Conservation (phyloP, 352 stramenopile species). For the Plasmopara muralis region DNA sequence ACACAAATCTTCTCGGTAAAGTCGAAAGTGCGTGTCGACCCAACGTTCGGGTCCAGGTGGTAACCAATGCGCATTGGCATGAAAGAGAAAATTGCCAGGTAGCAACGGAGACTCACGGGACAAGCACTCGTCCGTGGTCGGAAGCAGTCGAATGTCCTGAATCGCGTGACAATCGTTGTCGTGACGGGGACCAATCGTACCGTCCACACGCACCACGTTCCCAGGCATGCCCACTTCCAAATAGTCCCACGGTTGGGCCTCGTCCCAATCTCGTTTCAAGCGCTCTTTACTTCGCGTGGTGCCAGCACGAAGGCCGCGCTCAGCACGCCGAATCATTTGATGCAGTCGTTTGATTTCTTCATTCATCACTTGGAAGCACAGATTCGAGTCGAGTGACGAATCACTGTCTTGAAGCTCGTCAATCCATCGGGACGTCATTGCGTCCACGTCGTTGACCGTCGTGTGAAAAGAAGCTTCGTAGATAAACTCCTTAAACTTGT, state of each 20-base stretch:
- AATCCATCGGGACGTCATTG: conserved; percentile 25
- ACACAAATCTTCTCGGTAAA: conserved; percentile 40
- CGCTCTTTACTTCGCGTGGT: conserved; percentile 8
- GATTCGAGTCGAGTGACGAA: conserved; percentile 16
- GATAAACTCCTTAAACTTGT: conserved; percentile 44
- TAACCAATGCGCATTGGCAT: conserved; percentile 35
- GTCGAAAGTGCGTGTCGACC: conserved; percentile 40
- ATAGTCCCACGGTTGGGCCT: conserved; percentile 21
- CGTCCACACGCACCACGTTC: conserved; percentile 13
- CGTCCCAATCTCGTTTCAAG: neutral
- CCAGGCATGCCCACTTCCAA: conserved; percentile 22
- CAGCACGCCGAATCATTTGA: conserved; percentile 23
- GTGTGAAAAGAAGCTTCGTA: conserved; percentile 30
- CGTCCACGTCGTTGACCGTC: conserved; percentile 17
- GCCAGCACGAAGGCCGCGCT: conserved; percentile 12
- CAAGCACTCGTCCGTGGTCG: conserved; percentile 32
- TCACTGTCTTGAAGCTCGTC: conserved; percentile 4
- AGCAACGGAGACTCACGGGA: conserved; percentile 20
- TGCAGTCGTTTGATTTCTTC: conserved; percentile 24
- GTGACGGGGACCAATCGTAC: conserved; percentile 28
- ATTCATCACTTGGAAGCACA: conserved; percentile 29
- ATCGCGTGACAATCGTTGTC: conserved; percentile 36
- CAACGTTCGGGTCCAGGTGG: conserved; percentile 31
- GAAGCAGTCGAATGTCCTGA: conserved; percentile 27
- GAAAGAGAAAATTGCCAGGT: conserved; percentile 34